These are phyloP conservation scores for Trypanosoma conorhini DNA, from an alignment of 208 protist species.

Conservation along the genomic window DNA sequence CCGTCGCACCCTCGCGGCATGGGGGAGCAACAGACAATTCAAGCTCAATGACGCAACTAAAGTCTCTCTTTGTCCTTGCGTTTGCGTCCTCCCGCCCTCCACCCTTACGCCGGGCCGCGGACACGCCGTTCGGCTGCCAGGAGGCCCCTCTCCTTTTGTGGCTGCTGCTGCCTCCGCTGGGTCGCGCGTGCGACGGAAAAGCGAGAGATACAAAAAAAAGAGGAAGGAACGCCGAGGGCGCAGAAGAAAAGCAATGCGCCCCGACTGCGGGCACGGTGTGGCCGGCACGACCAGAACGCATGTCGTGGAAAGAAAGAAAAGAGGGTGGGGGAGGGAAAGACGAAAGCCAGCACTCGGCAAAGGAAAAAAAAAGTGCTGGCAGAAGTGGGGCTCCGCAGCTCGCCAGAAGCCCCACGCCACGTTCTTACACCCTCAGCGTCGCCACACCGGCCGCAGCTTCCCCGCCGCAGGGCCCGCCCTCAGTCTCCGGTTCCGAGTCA, in stretches of 20 bases:
- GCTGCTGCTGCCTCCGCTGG: neutral
- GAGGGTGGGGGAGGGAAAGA: no score
- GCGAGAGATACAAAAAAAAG: no score
- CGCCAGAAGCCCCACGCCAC: neutral
- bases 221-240: neutral
- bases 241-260: neutral
- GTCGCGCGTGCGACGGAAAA: neutral
- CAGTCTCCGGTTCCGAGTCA: conserved; percentile 18
- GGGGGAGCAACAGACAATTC: neutral
- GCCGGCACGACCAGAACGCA: neutral
- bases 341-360: no score
- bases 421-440: conserved; percentile 16
- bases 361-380: no score
- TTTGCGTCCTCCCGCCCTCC: neutral
- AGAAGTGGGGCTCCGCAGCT: neutral
- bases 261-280: neutral
- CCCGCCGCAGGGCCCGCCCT: conserved; percentile 11
- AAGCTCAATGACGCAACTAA: neutral
- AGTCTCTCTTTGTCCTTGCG: neutral
- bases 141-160: neutral
- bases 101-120: neutral
- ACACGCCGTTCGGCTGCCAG: neutral
- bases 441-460: neutral
- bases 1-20: neutral
- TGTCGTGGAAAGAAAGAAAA: no score